Evolutionary conservation across 1,139 yeast genomes (phyloP), one percentile per base, ranked within the genome.

Genomic region (Scheffersomyces cryptocercus): DNA sequence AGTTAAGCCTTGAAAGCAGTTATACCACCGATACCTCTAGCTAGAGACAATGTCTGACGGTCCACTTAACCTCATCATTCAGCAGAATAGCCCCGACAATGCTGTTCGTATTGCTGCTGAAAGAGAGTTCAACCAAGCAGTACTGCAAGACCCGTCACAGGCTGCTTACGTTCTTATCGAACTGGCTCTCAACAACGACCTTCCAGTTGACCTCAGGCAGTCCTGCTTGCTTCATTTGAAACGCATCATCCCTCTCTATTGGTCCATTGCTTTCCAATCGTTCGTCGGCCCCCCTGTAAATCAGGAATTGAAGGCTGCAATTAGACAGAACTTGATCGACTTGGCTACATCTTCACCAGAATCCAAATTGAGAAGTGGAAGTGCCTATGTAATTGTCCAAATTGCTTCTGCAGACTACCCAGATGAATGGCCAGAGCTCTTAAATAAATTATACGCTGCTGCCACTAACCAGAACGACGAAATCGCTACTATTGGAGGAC

Each of bases 401-500:
- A 87, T 93, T 20, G 91, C 96, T 0, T 86, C 88, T 1, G 87
- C 85, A 1, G 99, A 93, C 58, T 91, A 81, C 58, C 99, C 99
- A 0, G 98, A 93, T 56, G 96, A 89, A 58, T 93, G 98, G 98
- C 96, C 97, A 0, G 76, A 74, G 28, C 69, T 93, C 38, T 61
- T 91, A 45, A 65, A 68, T 15, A 58, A 64, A 11, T 59, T 87
- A 39, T 80, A 81, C 55, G 55, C 61, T 14, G 65, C 71, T 39
- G 65, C 79, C 4, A 56, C 61, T 7, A 47, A 61, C 11, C 59
- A 65, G 30, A 61, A 67, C 28, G 50, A 66, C 52, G 71, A 46
- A 48, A 49, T 42, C 54, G 66, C 62, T 40, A 58, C 81, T 29
- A 65, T 84, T 35, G 96, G 95, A 7, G 89, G 91, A 0, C 64